These are phyloP conservation scores for Talaromyces funiculosus DNA, from an alignment of 2,329 filamentous ascomycete species.

Conservation along the genomic window DNA sequence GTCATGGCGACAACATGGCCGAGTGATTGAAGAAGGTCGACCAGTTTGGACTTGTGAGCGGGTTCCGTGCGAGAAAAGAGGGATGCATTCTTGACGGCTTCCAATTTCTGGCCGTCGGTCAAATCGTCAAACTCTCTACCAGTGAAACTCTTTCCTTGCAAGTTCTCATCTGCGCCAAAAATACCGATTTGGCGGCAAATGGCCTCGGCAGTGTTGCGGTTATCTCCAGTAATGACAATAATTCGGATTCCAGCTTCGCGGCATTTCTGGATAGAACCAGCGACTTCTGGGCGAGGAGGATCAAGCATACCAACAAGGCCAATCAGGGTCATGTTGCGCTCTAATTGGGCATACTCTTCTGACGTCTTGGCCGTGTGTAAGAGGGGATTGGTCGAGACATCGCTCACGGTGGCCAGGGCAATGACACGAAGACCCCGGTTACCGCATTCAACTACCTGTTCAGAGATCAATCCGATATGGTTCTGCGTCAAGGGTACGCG, in stretches of 20 bases:
- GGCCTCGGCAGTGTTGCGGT: constrained; percentile 93
- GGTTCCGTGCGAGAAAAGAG: constrained; percentile 96
- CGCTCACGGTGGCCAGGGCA: constrained; percentile 77
- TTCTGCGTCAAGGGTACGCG: constrained; percentile 66
- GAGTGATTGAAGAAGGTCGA: constrained; percentile 87
- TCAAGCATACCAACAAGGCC: constrained; percentile 96
- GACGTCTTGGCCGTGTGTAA: constrained; percentile 72
- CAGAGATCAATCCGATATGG: constrained; percentile 63
- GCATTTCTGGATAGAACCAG: constrained; percentile 79
- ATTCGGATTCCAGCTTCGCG: constrained; percentile 91
- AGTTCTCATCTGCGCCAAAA: constrained; percentile 73
- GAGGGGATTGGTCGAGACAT: constrained; percentile 65
- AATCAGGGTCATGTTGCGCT: constrained; percentile 90
- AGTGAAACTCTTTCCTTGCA: constrained; percentile 88
- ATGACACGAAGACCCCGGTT: constrained; percentile 92
- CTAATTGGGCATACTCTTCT: constrained; percentile 75
- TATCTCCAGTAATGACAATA: constrained; percentile 97
- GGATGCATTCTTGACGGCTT: constrained; percentile 77
- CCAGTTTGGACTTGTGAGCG: constrained; percentile 92
- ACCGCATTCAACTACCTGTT: constrained; percentile 83
- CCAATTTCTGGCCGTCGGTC: constrained; percentile 69
- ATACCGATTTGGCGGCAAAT: constrained; percentile 97
- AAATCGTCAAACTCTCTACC: constrained; percentile 91
- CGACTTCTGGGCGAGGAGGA: constrained; percentile 87
- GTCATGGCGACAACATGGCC: constrained; percentile 99